Conservation (phyloP, 345 rosid species). For the Litchi chinensis region DNA sequence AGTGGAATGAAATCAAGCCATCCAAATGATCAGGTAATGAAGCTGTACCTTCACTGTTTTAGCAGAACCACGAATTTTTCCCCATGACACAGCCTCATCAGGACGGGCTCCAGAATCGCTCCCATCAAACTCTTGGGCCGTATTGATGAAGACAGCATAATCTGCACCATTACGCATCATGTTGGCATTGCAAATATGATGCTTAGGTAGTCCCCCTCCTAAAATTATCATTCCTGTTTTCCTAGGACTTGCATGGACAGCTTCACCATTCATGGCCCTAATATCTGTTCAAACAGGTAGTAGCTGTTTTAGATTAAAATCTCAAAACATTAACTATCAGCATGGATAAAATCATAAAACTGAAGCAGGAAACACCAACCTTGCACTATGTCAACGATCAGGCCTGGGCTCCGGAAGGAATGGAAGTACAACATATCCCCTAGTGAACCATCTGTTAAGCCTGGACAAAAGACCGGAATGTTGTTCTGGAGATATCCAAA, state of each 20-base stretch:
- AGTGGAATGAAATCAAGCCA: neutral
- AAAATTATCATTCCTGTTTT: constrained; percentile 89
- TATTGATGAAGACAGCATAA: constrained; percentile 87
- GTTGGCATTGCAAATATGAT: constrained; percentile 96
- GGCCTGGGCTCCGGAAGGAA: constrained; percentile 64
- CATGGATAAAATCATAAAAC: neutral
- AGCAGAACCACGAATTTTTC: constrained; percentile 83
- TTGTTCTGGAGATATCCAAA: constrained; percentile 58
- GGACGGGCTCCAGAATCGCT: constrained; percentile 97
- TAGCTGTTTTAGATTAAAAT: neutral
- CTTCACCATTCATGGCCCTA: constrained; percentile 77
- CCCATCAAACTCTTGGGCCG: constrained; percentile 95
- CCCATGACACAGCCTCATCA: constrained; percentile 98
- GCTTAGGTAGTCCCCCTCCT: constrained; percentile 95
- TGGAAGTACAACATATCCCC: constrained; percentile 97
- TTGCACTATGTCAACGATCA: constrained; percentile 68
- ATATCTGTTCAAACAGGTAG: constrained; percentile 52
- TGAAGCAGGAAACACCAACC: constrained; percentile 40
- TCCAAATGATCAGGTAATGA: neutral
- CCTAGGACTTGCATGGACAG: constrained; percentile 78
- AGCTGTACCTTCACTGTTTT: constrained; percentile 73
- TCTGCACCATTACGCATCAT: constrained; percentile 97
- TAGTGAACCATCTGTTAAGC: constrained; percentile 91
- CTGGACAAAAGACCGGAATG: constrained; percentile 92
- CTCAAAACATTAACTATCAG: neutral